Evolutionary conservation across 2,329 filamentous ascomycete genomes (phyloP).

Genomic region (Trichothecium sympodiale): DNA sequence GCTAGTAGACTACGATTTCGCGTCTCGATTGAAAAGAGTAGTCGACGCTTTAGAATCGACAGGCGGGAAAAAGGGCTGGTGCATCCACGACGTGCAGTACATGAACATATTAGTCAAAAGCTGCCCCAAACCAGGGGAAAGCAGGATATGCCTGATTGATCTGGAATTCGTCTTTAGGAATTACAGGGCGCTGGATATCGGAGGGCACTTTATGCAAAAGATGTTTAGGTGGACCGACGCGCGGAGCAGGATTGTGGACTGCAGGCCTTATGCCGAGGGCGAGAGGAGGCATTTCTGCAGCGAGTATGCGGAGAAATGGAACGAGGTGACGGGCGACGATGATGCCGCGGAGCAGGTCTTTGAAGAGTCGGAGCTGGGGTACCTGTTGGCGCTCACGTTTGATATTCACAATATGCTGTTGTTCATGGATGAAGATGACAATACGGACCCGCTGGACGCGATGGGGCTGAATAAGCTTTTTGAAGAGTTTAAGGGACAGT

Average conservation of each 20-base stretch:
- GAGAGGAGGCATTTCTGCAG: constrained; percentile 11
- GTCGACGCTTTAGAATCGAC: constrained; percentile 4
- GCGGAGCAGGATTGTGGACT: constrained; percentile 7
- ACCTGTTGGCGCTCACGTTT: constrained; percentile 9
- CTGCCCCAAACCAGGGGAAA: not conserved
- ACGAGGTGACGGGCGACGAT: constrained; percentile 6
- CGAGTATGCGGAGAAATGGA: constrained; percentile 8
- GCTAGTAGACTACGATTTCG: constrained; percentile 9
- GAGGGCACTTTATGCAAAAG: constrained; percentile 11
- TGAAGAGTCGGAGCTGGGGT: constrained; percentile 7
- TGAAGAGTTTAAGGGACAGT: constrained; percentile 4
- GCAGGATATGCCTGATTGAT: constrained; percentile 7
- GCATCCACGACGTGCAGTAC: constrained; percentile 11
- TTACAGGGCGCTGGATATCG: constrained; percentile 10
- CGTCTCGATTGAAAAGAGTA: not conserved
- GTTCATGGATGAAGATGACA: constrained; percentile 5
- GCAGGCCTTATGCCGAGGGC: constrained; percentile 5
- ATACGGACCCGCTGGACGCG: constrained; percentile 6
- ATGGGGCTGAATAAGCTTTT: constrained; percentile 5
- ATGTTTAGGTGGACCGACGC: constrained; percentile 10
- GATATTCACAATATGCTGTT: constrained; percentile 11
- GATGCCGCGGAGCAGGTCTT: constrained; percentile 8
- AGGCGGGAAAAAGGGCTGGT: constrained; percentile 6
- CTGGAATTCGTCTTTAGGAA: constrained; percentile 9
- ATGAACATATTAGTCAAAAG: constrained; percentile 9